Conservation (phyloP, 139 green algal species). For the Closterium sp. region DNA sequence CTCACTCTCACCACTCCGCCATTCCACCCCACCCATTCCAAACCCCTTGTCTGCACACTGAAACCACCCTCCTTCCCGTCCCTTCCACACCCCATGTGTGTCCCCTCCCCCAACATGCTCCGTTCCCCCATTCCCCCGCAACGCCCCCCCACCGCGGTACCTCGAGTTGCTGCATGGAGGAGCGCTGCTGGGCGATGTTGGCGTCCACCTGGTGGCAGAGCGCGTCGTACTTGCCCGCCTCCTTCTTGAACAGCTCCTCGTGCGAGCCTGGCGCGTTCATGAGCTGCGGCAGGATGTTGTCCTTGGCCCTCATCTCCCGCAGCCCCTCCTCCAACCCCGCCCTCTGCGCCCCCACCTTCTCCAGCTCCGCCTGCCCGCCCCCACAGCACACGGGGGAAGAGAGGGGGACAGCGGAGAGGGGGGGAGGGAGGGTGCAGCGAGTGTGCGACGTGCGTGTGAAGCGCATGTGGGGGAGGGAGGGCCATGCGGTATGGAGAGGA, state of each 20-base stretch:
- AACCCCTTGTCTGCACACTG: not conserved
- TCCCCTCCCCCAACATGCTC: not conserved
- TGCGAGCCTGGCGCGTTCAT: conserved; percentile 61
- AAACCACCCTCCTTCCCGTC: not conserved
- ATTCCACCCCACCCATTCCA: not conserved
- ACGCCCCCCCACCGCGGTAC: not conserved
- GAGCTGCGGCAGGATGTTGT: conserved; percentile 88
- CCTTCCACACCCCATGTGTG: not conserved
- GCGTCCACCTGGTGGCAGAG: conserved; percentile 55
- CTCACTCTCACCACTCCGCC: not conserved
- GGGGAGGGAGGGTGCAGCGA: not conserved
- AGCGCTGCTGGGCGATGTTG: conserved; percentile 38
- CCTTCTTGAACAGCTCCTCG: conserved; percentile 71
- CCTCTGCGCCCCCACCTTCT: conserved; percentile 58
- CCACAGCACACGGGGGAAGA: not conserved
- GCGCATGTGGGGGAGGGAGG: conserved; percentile 11
- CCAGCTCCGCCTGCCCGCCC: conserved; percentile 38
- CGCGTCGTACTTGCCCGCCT: conserved; percentile 85
- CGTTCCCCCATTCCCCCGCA: not conserved
- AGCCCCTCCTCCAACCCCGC: conserved; percentile 83
- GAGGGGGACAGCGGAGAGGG: not conserved
- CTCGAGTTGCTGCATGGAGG: conserved; percentile 38
- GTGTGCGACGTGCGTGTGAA: not conserved
- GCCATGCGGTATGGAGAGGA: not conserved
- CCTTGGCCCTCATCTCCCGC: conserved; percentile 71